These are phyloP conservation scores for Tetracladium maxilliforme DNA, from an alignment of 2,329 filamentous ascomycete genomes.

Conservation along the genomic window DNA sequence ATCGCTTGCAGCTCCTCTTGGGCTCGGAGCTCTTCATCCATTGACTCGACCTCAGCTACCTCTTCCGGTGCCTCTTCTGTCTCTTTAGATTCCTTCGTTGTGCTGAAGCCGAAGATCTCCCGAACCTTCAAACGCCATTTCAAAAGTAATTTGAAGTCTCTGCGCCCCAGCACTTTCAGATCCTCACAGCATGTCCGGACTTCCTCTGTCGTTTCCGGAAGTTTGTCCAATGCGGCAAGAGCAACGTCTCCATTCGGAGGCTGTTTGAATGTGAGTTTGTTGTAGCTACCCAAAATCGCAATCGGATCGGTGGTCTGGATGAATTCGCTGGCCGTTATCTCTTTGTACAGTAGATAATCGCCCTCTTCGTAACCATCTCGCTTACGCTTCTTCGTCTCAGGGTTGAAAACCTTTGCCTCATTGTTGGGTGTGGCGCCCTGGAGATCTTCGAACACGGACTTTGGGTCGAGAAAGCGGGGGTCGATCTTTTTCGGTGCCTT, in stretches of 20 bases:
- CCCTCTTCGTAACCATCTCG: conserved; percentile 95
- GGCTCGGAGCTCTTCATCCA: conserved; percentile 89
- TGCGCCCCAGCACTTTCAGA: conserved; percentile 79
- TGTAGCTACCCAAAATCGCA: conserved; percentile 73
- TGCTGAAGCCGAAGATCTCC: conserved; percentile 76
- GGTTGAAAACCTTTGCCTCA: conserved; percentile 96
- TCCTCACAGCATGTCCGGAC: conserved; percentile 67
- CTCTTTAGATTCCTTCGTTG: conserved; percentile 41
- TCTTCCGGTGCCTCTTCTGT: conserved; percentile 39
- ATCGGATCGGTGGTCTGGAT: conserved; percentile 91
- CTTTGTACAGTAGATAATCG: conserved; percentile 85
- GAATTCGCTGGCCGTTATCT: conserved; percentile 78
- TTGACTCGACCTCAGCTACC: conserved; percentile 68
- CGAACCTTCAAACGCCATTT: conserved; percentile 82
- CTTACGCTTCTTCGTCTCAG: conserved; percentile 94
- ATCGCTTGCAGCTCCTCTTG: conserved; percentile 76
- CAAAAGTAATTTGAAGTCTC: conserved; percentile 83
- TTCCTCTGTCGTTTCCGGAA: conserved; percentile 77
- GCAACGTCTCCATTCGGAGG: conserved; percentile 72
- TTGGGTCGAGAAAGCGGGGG: conserved; percentile 80
- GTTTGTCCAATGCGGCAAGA: conserved; percentile 67
- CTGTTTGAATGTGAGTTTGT: conserved; percentile 72
- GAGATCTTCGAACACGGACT: conserved; percentile 86
- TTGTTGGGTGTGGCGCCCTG: conserved; percentile 78
- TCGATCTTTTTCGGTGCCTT: conserved; percentile 92